Base-by-base conservation (phyloP, 805 yeast species). In the Candida schatavii region DNA sequence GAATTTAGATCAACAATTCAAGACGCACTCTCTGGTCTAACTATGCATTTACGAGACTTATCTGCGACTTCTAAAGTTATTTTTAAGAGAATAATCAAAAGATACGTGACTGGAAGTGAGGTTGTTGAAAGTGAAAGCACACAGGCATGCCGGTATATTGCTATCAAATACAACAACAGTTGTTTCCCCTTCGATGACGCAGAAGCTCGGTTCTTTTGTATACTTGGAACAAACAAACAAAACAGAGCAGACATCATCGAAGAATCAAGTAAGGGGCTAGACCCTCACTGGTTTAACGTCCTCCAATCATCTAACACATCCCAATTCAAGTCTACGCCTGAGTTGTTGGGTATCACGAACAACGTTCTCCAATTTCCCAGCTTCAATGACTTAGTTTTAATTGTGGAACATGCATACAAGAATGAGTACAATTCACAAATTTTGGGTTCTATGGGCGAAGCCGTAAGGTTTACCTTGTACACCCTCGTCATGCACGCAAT, bases 211-310 rank as follows among this genome's bases (percentile, higher is more conserved):
- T 52, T 77, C 35, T 63, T 88, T 29, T 82, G 88, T 54, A 59
- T 89, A 15, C 57, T 83, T 35, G 96, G 89, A 11, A 60, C 86
- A 4, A 64, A 77, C 17, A 54, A 72, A 10, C 59, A 57, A 2
- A 85, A 85, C 49, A 72, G 83, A 42, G 71, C 86, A 2, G 96
- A 88, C 50, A 80, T 87, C 0, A 67, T 83, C 2, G 95, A 88
- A 52, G 97, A 88, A 57, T 84, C 96, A 0, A 60, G 58, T 4
- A 80, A 78, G 47, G 97, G 97, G 0, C 64, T 91, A 22, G 81
- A 88, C 58, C 97, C 97, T 0, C 78, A 85, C 57, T 84, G 90
- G 88, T 85, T 81, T 56, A 75, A 74, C 35, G 62, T 83, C 3
- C 61, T 70, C 26, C 63, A 61, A 31, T 68, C 83, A 0, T 62